Evolutionary conservation across 1,139 yeast species (phyloP).

Genomic region (Yamadazyma epiphylla): DNA sequence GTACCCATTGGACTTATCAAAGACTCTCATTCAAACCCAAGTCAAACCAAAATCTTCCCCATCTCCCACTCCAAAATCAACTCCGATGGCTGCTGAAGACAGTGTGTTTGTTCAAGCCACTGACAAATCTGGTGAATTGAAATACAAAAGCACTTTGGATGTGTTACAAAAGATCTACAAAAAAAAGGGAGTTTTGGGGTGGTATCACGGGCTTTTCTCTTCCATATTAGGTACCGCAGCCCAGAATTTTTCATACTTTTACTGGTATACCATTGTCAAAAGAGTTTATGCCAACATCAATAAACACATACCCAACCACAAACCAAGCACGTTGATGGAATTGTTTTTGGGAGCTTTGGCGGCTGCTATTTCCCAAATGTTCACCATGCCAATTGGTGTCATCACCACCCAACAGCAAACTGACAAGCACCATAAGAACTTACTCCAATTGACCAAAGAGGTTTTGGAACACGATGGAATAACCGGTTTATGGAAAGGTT

Average conservation of each 20-base stretch:
- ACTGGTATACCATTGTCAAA: conserved; percentile 79
- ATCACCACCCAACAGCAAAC: conserved; percentile 85
- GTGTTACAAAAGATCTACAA: conserved; percentile 57
- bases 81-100: conserved; percentile 17
- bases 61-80: conserved; percentile 5
- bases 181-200: conserved; percentile 62
- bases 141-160: conserved; percentile 59
- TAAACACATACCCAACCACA: conserved; percentile 33
- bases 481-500: conserved; percentile 78
- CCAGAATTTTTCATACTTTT: conserved; percentile 80
- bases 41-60: conserved; percentile 24
- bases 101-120: conserved; percentile 21
- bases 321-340: conserved; percentile 62
- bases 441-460: conserved; percentile 48
- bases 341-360: conserved; percentile 79
- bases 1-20: conserved; percentile 71
- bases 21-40: conserved; percentile 73
- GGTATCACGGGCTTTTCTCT: conserved; percentile 73
- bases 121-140: conserved; percentile 23
- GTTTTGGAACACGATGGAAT: conserved; percentile 66
- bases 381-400: conserved; percentile 81
- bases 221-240: conserved; percentile 72
- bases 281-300: conserved; percentile 49
- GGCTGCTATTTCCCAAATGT: conserved; percentile 78
- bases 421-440: conserved; percentile 37